Percentiles rank a stretch among this genome's conserved stretches.
phyloP scores from a whole-genome alignment of 768 basidiomycete species.

The Suillus fuscotomentosus region DNA sequence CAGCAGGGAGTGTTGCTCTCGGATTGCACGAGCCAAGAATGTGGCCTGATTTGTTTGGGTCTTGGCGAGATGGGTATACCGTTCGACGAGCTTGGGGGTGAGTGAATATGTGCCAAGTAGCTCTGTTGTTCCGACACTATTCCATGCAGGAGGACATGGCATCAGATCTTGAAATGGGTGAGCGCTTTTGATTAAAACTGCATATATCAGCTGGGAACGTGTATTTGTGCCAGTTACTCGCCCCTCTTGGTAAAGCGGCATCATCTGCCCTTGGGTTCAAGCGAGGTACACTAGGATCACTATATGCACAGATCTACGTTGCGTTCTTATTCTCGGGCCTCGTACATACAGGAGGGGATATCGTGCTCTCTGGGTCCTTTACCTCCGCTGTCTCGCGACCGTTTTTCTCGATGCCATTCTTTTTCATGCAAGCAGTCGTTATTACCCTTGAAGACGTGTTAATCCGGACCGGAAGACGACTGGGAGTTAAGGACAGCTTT shows the following conservation, averaged over 20 bases:
- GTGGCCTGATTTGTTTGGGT: constrained; percentile 41
- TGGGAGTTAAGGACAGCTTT: constrained; percentile 8
- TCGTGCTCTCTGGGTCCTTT: constrained; percentile 16
- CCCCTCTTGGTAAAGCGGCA: constrained; percentile 26
- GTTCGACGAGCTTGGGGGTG: constrained; percentile 42
- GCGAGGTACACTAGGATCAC: constrained; percentile 23
- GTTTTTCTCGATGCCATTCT: constrained; percentile 22
- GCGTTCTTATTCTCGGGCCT: constrained; percentile 36
- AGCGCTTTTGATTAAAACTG: constrained; percentile 5
- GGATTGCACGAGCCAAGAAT: constrained; percentile 4
- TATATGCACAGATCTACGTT: constrained; percentile 32
- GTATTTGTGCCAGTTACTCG: constrained; percentile 20
- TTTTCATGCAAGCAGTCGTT: constrained; percentile 28
- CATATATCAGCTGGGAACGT: background rate
- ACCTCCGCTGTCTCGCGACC: constrained; percentile 5
- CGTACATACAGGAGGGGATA: constrained; percentile 34
- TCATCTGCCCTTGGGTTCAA: constrained; percentile 21
- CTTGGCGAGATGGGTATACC: constrained; percentile 33
- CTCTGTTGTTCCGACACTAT: background rate
- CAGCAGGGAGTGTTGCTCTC: constrained; percentile 1
- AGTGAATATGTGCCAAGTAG: constrained; percentile 10
- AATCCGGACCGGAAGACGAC: constrained; percentile 14
- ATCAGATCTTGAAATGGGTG: constrained; percentile 37
- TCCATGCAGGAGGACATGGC: constrained; percentile 32
- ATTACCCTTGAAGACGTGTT: constrained; percentile 35